phyloP scores from a whole-genome alignment of 345 rosid genomes.

The Carallia brachiata region DNA sequence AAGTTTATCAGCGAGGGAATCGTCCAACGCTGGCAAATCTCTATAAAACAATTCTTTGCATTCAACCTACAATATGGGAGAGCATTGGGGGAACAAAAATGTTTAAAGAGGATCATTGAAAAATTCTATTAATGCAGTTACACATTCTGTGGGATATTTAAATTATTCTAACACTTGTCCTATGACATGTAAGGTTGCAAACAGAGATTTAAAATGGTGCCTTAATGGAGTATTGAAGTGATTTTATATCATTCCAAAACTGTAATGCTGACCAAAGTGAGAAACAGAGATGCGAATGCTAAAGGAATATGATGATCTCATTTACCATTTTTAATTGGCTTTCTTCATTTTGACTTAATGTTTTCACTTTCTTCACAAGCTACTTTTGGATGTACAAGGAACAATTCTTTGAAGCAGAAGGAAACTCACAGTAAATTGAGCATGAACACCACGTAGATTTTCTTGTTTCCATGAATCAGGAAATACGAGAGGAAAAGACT shows the following conservation, averaged over 20 bases:
- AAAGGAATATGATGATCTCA: not conserved
- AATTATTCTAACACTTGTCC: not conserved
- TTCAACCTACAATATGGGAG: conserved; percentile 48
- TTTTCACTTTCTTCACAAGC: not conserved
- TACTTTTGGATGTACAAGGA: not conserved
- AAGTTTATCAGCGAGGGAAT: conserved; percentile 81
- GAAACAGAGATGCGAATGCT: too few relatives aligned
- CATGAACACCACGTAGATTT: conserved; percentile 72
- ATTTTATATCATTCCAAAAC: too few relatives aligned
- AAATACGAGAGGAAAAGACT: conserved; percentile 72
- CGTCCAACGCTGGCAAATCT: conserved; percentile 74
- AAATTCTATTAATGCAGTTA: not conserved
- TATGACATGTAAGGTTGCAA: not conserved
- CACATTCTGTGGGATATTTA: not conserved
- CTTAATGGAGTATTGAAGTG: not conserved
- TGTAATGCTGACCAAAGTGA: too few relatives aligned
- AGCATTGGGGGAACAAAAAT: too few relatives aligned
- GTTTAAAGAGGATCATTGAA: too few relatives aligned
- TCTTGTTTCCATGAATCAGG: conserved; percentile 93
- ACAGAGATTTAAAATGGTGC: not conserved
- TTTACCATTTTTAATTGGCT: conserved; percentile 1
- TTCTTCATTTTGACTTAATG: not conserved
- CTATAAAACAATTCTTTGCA: conserved; percentile 84
- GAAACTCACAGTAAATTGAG: conserved; percentile 83
- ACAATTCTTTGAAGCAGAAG: conserved; percentile 9